Conservation (phyloP, 139 green algal species). For the Coelastrella sp. region DNA sequence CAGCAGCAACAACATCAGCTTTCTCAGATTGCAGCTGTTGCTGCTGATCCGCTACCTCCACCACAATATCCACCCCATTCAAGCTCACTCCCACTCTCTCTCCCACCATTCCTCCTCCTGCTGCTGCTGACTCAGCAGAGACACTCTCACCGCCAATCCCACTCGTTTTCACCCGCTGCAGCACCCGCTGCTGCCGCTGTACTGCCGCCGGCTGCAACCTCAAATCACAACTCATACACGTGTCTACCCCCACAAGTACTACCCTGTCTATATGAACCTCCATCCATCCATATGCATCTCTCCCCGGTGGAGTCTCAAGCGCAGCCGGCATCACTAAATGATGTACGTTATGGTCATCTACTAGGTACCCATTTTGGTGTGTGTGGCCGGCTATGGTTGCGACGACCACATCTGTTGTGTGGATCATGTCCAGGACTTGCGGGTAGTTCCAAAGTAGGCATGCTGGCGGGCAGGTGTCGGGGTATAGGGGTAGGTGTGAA, state of each 20-base stretch:
- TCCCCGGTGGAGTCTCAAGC: slow-evolving; percentile 75
- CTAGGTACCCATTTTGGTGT: slow-evolving; percentile 74
- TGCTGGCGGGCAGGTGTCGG: slow-evolving; percentile 57
- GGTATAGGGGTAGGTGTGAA: slow-evolving; percentile 63
- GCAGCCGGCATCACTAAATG: slow-evolving; percentile 77
- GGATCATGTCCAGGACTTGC: slow-evolving; percentile 58
- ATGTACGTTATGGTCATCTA: slow-evolving; percentile 65
- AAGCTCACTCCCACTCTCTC: background rate
- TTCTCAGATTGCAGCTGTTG: background rate
- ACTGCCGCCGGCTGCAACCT: slow-evolving; percentile 18
- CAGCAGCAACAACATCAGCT: background rate
- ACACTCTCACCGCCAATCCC: no score
- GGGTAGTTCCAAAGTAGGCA: slow-evolving; percentile 87
- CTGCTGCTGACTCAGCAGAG: background rate
- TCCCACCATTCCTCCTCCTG: background rate
- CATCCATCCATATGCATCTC: slow-evolving; percentile 70
- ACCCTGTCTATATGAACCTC: slow-evolving; percentile 62
- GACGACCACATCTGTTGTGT: slow-evolving; percentile 51
- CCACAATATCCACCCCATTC: background rate
- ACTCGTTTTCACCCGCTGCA: background rate
- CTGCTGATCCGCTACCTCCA: background rate
- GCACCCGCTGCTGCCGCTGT: slow-evolving; percentile 21
- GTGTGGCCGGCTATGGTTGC: slow-evolving; percentile 78
- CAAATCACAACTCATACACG: slow-evolving; percentile 53
- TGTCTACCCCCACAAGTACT: slow-evolving; percentile 65